Conservation (phyloP, 169 alveolate genomes). For the Babesia bigemina region DNA sequence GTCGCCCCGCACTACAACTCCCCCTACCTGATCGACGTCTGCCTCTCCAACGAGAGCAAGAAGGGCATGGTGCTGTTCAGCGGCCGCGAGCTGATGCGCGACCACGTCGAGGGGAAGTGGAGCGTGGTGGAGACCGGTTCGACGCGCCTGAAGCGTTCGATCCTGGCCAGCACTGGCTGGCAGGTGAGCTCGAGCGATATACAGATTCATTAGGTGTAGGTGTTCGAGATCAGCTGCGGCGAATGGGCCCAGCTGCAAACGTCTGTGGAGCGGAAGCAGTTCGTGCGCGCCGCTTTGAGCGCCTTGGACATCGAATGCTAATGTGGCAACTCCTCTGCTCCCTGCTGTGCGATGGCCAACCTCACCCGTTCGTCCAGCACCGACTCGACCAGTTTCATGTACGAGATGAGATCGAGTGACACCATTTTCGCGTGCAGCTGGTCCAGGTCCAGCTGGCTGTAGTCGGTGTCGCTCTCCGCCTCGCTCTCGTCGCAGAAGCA, state of each 20-base stretch:
- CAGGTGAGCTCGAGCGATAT: conserved; percentile 7
- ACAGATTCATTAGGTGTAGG: conserved; percentile 7
- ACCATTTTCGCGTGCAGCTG: conserved; percentile 41
- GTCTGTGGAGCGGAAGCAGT: conserved; percentile 47
- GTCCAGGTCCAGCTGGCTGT: not conserved
- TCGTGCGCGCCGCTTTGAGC: conserved; percentile 27
- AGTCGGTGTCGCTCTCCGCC: conserved; percentile 23
- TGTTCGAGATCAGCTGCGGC: conserved; percentile 57
- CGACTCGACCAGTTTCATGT: conserved; percentile 56
- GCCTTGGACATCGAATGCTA: conserved; percentile 32
- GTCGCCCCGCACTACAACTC: conserved; percentile 67
- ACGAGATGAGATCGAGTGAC: conserved; percentile 45
- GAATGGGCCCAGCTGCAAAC: conserved; percentile 56
- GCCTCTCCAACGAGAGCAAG: conserved; percentile 60
- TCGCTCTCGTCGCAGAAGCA: not conserved
- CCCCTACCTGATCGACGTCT: conserved; percentile 64
- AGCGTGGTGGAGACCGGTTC: conserved; percentile 62
- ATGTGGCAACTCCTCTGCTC: not conserved
- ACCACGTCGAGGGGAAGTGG: conserved; percentile 62
- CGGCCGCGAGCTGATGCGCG: conserved; percentile 65
- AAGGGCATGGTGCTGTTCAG: conserved; percentile 65
- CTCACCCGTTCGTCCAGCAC: conserved; percentile 61
- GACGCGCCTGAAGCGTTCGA: conserved; percentile 46
- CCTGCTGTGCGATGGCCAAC: conserved; percentile 1
- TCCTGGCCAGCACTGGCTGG: conserved; percentile 50